A percentile compares a stretch with the other conserved stretches of the same genome.
Conservation (phyloP, 2,329 filamentous ascomycete species). For the Ophiostoma populinum region DNA sequence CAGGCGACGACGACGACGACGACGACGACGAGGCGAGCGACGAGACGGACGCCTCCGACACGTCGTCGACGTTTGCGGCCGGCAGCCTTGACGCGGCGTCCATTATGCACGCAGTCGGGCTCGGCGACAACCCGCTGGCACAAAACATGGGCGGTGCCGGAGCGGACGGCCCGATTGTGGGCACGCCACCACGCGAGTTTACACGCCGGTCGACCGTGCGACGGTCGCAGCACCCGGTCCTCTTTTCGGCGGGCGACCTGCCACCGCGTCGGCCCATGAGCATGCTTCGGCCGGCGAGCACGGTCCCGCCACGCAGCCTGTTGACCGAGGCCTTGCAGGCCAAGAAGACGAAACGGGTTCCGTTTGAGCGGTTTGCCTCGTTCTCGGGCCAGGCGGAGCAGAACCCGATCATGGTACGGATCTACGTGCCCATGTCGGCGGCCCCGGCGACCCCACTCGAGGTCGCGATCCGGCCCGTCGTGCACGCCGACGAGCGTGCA, state of each 20-base stretch:
- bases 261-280: constrained; percentile 55
- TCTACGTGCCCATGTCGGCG: constrained; percentile 57
- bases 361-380: constrained; percentile 60
- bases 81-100: constrained; percentile 56
- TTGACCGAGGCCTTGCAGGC: constrained; percentile 57
- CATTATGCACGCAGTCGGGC: constrained; percentile 40
- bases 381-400: constrained; percentile 64
- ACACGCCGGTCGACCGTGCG: constrained; percentile 45
- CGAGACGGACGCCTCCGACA: constrained; percentile 42
- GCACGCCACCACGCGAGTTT: constrained; percentile 45
- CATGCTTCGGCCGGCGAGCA: constrained; percentile 46
- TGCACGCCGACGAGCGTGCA: constrained; percentile 45
- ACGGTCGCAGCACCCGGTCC: constrained; percentile 38
- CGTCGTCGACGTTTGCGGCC: constrained; percentile 46
- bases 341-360: constrained; percentile 52
- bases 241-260: constrained; percentile 43
- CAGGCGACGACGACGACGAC: constrained; percentile 18
- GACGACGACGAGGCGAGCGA: constrained; percentile 20
- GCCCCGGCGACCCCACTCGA: constrained; percentile 49
- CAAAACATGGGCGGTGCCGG: constrained; percentile 16
- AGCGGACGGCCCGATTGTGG: constrained; percentile 32
- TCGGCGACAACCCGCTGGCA: constrained; percentile 36
- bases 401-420: constrained; percentile 57
- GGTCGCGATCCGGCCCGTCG: constrained; percentile 50
- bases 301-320: constrained; percentile 51